Evolutionary conservation across 768 basidiomycete genomes (phyloP).

Genomic region (Trametes cinnabarina): DNA sequence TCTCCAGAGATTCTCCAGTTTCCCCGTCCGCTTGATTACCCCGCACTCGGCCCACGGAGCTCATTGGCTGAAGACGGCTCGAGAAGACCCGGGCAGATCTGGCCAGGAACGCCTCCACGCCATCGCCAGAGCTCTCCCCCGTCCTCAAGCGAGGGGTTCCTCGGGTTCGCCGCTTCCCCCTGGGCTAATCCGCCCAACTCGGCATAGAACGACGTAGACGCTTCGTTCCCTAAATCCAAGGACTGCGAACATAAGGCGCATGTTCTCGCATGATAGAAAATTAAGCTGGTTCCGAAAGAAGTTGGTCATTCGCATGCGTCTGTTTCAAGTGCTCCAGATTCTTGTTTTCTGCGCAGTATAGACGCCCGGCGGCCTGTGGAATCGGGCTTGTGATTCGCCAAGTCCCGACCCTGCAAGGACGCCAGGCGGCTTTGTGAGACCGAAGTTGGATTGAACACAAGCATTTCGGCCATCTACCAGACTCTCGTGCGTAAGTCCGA

Average conservation of each 20-base stretch:
- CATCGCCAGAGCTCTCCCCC: background rate
- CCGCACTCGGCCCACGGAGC: slow-evolving; percentile 14
- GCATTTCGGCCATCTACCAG: background rate
- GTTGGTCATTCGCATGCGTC: background rate
- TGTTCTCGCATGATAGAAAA: slow-evolving; percentile 1
- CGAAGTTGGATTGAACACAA: background rate
- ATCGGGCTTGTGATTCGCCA: slow-evolving; percentile 6
- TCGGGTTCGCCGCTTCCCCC: background rate
- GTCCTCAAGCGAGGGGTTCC: background rate
- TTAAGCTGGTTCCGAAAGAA: slow-evolving; percentile 2
- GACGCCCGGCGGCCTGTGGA: background rate
- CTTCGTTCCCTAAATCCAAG: slow-evolving; percentile 1
- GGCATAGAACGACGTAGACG: background rate
- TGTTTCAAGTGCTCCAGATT: background rate
- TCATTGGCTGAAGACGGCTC: slow-evolving; percentile 13
- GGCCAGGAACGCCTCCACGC: slow-evolving; percentile 17
- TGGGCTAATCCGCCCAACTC: no score
- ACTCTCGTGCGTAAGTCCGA: no score
- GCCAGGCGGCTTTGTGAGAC: background rate
- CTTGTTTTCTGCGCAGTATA: background rate
- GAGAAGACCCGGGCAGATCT: slow-evolving; percentile 10
- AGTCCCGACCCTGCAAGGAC: background rate
- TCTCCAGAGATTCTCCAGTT: slow-evolving; percentile 25
- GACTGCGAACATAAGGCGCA: background rate
- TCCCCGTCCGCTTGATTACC: slow-evolving; percentile 21